Evolutionary conservation across 495 filamentous ascomycete species (phyloP), one percentile per base, ranked within the genome.

Genomic region (Pseudevernia furfuracea): DNA sequence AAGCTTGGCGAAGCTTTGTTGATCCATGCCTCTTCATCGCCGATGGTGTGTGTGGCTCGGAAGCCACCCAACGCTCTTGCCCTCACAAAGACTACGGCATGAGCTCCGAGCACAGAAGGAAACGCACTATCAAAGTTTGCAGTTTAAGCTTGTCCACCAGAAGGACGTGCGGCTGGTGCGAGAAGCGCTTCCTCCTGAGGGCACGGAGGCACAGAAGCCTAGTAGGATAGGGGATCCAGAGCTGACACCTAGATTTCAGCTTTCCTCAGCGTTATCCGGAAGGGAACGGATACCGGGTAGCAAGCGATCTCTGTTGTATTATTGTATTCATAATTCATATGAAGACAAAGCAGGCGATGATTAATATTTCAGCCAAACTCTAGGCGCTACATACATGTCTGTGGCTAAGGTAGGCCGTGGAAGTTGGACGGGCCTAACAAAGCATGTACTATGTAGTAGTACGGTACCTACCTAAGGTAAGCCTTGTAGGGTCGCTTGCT

Each of bases 351-450:
- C 23, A 60, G 28, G 38, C 58, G 39, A n/a, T n/a, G n/a, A n/a
- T n/a, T n/a, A 34, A 0, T 7, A 44, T 34, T 41, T n/a, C 39
- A 41, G 58, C 37, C 19, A 34, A 60, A 59, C 23, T 1, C 12
- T 55, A 17, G 28, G 52, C 52, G 30, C 52, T 55, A 55, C 52
- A 21, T 44, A n/a, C n/a, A 55, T 55, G 48, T 15, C 52, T 53
- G 49, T 53, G 49, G 49, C 28, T 53, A 53, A 28, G 49, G n/a
- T n/a, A n/a, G n/a, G n/a, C n/a, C 49, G 49, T 53, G 49, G 28
- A 53, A 32, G 28, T 53, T 32, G 28, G 14, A 30, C 3, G 30
- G 30, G 17, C 17, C 52, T 55, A 55, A 55, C 52, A 55, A 55
- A 34, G 52, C 52, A 34, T 19, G 52, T 19, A 55, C 30, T 5